Evolutionary conservation across 192 early-diverging fungal genomes (phyloP).

Genomic region (Backusella macrospora): DNA sequence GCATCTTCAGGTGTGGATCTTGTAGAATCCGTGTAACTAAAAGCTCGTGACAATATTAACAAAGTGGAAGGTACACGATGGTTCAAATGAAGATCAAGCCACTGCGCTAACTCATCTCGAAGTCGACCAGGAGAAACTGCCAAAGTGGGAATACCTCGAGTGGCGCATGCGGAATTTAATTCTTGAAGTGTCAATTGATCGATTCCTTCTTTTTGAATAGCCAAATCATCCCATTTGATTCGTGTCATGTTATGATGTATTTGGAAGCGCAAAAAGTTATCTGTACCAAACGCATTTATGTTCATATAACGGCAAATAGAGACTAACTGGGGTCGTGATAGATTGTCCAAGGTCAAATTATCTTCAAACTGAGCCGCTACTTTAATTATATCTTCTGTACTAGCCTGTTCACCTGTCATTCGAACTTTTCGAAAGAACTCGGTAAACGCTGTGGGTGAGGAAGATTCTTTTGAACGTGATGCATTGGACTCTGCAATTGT

Average conservation of each 20-base stretch:
- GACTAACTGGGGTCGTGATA: conserved; percentile 95
- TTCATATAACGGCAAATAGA: conserved; percentile 96
- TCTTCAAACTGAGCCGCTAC: conserved; percentile 92
- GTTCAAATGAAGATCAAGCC: conserved; percentile 89
- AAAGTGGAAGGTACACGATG: conserved; percentile 88
- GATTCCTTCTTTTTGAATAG: conserved; percentile 82
- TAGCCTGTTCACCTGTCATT: conserved; percentile 76
- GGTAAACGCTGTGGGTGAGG: conserved; percentile 50
- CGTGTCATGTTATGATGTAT: conserved; percentile 80
- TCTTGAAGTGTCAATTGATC: conserved; percentile 83
- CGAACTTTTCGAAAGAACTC: conserved; percentile 85
- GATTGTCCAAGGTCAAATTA: conserved; percentile 89
- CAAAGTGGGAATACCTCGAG: conserved; percentile 84
- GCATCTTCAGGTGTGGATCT: conserved; percentile 61
- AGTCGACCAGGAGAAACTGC: conserved; percentile 86
- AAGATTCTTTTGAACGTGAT: too few species aligned
- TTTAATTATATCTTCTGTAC: conserved; percentile 79
- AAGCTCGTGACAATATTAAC: conserved; percentile 86
- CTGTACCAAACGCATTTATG: conserved; percentile 96
- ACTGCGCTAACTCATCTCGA: conserved; percentile 81
- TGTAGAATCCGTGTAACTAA: conserved; percentile 61
- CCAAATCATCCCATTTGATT: conserved; percentile 82
- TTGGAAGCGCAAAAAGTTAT: conserved; percentile 89
- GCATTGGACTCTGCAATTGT: conserved; percentile 79
- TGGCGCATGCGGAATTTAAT: conserved; percentile 78